Conservation (phyloP, 345 rosid species). For the Citrus inodora region DNA sequence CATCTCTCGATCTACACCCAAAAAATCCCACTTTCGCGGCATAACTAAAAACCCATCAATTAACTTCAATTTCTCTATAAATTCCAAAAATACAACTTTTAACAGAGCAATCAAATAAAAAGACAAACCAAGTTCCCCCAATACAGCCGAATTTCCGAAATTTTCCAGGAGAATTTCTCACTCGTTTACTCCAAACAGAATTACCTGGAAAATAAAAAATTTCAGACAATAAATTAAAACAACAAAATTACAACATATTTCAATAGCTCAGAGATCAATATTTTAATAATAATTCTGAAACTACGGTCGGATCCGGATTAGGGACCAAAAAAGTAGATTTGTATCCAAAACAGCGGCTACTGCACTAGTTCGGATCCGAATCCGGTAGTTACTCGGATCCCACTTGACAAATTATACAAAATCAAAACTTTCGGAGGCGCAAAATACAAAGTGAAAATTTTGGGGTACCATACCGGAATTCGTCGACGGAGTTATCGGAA, state of each 20-base stretch:
- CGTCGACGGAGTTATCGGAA: slow-evolving; percentile 18
- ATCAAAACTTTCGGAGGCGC: not conserved
- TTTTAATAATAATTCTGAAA: not conserved
- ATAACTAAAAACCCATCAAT: not conserved
- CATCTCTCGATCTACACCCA: slow-evolving; percentile 5
- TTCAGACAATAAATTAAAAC: not conserved
- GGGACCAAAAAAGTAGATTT: not conserved
- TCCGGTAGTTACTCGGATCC: slow-evolving; percentile 24
- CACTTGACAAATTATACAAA: not conserved
- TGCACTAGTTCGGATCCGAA: slow-evolving; percentile 8
- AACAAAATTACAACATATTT: not conserved
- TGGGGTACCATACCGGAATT: slow-evolving; percentile 20
- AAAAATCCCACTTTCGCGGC: slow-evolving; percentile 10
- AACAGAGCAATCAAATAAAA: slow-evolving; percentile 6
- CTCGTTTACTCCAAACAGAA: slow-evolving; percentile 18
- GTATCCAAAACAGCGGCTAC: not conserved
- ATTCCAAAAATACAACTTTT: not conserved
- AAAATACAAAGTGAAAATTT: not conserved
- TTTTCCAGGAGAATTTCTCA: slow-evolving; percentile 15
- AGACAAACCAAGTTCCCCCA: slow-evolving; percentile 12
- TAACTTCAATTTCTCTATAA: not conserved
- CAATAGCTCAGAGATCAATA: not conserved
- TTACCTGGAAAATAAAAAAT: slow-evolving; percentile 18
- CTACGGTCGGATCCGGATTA: slow-evolving; percentile 19
- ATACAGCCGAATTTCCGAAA: slow-evolving; percentile 16